Base-by-base conservation (phyloP, 2,329 filamentous ascomycete species). In the Aspergillus glaucus region DNA sequence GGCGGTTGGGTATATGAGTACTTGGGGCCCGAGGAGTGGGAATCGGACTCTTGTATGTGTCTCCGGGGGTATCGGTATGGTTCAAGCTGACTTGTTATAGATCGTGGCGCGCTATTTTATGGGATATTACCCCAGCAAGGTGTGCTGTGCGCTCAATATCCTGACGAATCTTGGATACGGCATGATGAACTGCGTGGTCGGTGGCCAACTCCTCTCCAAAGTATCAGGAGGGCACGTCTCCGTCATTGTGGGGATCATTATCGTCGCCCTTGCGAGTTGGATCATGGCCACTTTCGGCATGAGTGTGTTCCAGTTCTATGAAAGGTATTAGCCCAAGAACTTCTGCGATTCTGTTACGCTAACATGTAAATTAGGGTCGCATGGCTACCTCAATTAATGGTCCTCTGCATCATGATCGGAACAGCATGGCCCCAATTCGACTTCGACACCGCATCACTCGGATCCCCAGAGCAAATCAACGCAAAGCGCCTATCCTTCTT, bases 91-190 rank as follows among this genome's bases (percentile, higher is more conserved):
- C 52, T 4, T 4, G 15, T 10, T 15, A 51, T 56, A 71, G 68
- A 68, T 73, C 36, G 62, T 71, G 39, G 57, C 62, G 17, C 67
- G 69, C 22, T 72, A 67, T 49, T 70, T 70, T 43, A 71, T 73
- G 68, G 71, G 71, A 5, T 73, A 71, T 51, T 71, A 67, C 36
- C 69, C 70, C 8, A 66, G 62, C 50, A 72, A 70, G 53, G 52
- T 72, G 30, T 68, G 58, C 59, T 70, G 61, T 53, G 57, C 64
- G 3, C 54, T 74, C 21, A 73, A 73, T 44, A 61, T 74, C 14
- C 58, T 74, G 28, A 70, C 70, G 44, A 71, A 71, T 57, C 45
- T 72, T 15, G 71, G 71, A 12, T 74, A 71, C 41, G 64, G 68
- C 28, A 72, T 73, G 60, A 65, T 74, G 47, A 70, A 69, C 54